These are phyloP conservation scores for Davidsoniella virescens DNA, from an alignment of 2,329 filamentous ascomycete species.

Conservation along the genomic window DNA sequence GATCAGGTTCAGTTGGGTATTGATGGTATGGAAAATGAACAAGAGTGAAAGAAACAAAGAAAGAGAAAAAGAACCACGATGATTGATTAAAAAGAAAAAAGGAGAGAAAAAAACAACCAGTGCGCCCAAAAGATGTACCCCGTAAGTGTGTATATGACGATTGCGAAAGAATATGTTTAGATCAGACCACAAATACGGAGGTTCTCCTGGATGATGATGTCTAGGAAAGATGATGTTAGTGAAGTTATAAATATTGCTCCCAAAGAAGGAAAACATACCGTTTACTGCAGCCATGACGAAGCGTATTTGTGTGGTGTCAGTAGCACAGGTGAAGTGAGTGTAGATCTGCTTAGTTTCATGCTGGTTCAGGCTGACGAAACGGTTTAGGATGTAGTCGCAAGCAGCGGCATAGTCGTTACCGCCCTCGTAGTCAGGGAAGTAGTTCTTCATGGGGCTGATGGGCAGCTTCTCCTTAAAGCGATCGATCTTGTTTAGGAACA, in stretches of 20 bases:
- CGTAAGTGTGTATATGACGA: conserved; percentile 15
- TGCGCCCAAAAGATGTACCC: conserved; percentile 10
- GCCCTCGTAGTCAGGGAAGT: conserved; percentile 84
- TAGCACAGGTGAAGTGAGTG: conserved; percentile 98
- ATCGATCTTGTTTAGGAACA: conserved; percentile 85
- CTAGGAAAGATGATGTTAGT: conserved; percentile 32
- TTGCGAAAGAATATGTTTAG: conserved; percentile 37
- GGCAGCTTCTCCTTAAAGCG: conserved; percentile 75
- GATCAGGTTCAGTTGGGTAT: conserved; percentile 14
- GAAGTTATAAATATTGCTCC: conserved; percentile 20
- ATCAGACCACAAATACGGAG: conserved; percentile 92
- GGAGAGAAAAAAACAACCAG: conserved; percentile 16
- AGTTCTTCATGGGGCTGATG: conserved; percentile 71
- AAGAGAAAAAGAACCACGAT: conserved; percentile 13
- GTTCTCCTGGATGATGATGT: conserved; percentile 99
- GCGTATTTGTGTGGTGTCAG: conserved; percentile 94
- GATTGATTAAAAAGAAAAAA: conserved; percentile 15
- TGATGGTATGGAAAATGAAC: conserved; percentile 16
- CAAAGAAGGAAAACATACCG: conserved; percentile 39
- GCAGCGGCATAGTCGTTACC: conserved; percentile 90
- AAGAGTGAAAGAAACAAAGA: conserved; percentile 17
- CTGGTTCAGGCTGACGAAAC: conserved; percentile 96
- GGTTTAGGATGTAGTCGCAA: conserved; percentile 97
- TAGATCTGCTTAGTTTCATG: conserved; percentile 99
- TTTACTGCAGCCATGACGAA: conserved; percentile 99